These are phyloP conservation scores for Eucalyptus tenuipes DNA, from an alignment of 345 rosid genomes.

Conservation along the genomic window DNA sequence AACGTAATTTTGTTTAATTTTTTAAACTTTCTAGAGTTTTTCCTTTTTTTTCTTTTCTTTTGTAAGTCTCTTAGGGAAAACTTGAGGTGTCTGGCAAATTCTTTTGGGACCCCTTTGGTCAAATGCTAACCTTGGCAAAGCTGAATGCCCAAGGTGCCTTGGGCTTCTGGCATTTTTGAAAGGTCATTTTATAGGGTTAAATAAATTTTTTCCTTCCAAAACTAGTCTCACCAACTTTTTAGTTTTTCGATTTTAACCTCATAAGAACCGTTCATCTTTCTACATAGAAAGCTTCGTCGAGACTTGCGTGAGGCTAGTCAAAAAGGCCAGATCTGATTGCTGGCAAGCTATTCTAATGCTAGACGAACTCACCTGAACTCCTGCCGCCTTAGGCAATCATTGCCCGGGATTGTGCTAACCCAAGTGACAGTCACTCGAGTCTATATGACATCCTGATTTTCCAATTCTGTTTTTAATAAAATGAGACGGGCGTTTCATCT, in stretches of 20 bases:
- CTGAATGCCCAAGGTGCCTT: not conserved
- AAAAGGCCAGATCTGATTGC: rapidly evolving
- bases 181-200: not conserved
- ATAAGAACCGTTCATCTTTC: not conserved
- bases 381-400: not conserved
- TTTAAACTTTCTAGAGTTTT: no score
- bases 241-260: not conserved
- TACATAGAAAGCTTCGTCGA: not conserved
- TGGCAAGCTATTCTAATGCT: not conserved
- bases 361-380: rapidly evolving
- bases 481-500: no score
- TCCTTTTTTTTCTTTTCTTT: no score
- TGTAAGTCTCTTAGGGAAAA: not conserved
- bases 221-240: not conserved
- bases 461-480: no score
- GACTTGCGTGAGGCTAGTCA: not conserved
- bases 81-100: not conserved
- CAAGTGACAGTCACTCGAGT: not conserved
- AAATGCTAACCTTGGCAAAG: not conserved
- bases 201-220: not conserved
- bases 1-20: no score
- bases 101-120: not conserved
- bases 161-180: not conserved
- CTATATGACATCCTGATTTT: no score
- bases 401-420: rapidly evolving